Percentiles rank a stretch among this genome's conserved stretches.
Evolutionary conservation across 2,329 filamentous ascomycete genomes (phyloP).

Genomic region (Neofusicoccum sp.): DNA sequence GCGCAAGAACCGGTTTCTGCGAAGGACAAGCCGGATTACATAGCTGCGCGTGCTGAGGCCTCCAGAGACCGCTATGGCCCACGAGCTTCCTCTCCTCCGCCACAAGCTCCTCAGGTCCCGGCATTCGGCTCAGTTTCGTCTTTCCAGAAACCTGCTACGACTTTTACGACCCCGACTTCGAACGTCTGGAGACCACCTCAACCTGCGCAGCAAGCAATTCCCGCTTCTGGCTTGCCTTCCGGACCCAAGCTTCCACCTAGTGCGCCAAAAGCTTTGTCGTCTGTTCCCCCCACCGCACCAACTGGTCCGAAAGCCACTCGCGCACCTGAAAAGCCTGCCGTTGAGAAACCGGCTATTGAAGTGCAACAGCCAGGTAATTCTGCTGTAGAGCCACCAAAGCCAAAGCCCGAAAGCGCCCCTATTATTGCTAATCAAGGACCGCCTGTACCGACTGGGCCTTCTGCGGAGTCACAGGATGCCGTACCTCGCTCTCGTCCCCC

Average conservation of each 20-base stretch:
- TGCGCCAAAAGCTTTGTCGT: slow-evolving; percentile 36
- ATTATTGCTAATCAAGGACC: neutral
- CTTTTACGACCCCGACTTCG: slow-evolving; percentile 23
- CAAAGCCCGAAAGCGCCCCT: neutral
- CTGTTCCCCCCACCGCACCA: slow-evolving; percentile 14
- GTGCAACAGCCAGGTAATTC: slow-evolving; percentile 22
- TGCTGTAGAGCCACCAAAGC: slow-evolving; percentile 21
- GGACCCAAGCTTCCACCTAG: slow-evolving; percentile 31
- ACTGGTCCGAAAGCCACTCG: slow-evolving; percentile 34
- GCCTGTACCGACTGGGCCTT: slow-evolving; percentile 15
- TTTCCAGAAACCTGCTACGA: slow-evolving; percentile 14
- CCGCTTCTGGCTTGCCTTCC: slow-evolving; percentile 30
- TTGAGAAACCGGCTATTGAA: slow-evolving; percentile 21
- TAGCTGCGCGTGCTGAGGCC: slow-evolving; percentile 46
- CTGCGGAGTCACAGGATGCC: slow-evolving; percentile 17
- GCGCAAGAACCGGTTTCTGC: slow-evolving; percentile 32
- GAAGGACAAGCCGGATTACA: slow-evolving; percentile 43
- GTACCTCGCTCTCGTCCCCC: slow-evolving; percentile 9
- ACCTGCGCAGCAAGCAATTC: slow-evolving; percentile 33
- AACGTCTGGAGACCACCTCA: slow-evolving; percentile 44
- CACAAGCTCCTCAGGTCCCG: slow-evolving; percentile 54
- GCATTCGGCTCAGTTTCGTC: slow-evolving; percentile 49
- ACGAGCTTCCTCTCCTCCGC: slow-evolving; percentile 51
- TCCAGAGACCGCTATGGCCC: slow-evolving; percentile 47
- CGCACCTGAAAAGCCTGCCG: slow-evolving; percentile 27